phyloP scores from a whole-genome alignment of 2,329 filamentous ascomycete genomes.

The Neurospora sp. region DNA sequence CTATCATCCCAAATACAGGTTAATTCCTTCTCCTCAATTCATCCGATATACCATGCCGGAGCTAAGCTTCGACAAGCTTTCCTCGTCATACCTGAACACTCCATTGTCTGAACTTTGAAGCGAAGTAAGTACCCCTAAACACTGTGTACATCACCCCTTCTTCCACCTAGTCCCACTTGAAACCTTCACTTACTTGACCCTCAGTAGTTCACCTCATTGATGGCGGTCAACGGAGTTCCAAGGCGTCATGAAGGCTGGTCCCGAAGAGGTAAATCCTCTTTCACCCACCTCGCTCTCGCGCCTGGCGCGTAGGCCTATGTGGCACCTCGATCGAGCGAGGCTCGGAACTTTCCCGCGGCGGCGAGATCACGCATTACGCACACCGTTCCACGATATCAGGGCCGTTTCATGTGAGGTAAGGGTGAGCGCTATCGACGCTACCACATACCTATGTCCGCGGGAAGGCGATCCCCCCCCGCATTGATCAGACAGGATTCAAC shows the following conservation, averaged over 20 bases:
- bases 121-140: not conserved
- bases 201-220: not conserved
- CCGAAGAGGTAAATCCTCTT: not conserved
- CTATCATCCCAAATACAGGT: not conserved
- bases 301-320: not conserved
- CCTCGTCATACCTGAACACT: not conserved
- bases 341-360: not conserved
- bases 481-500: not conserved
- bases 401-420: too few relatives aligned
- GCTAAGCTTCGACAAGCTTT: not conserved
- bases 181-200: too few relatives aligned
- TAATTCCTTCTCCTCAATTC: not conserved
- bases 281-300: not conserved
- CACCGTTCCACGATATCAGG: too few relatives aligned
- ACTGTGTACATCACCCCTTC: not conserved
- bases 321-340: not conserved
- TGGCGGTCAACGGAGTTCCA: not conserved
- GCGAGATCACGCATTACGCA: not conserved
- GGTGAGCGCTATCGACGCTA: too few relatives aligned
- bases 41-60: not conserved
- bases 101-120: not conserved
- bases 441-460: too few relatives aligned
- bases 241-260: not conserved
- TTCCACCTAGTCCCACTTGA: not conserved
- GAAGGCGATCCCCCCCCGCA: not conserved